Base-by-base conservation (phyloP, 257 asterid genomes). In the Capsicum pubescens region DNA sequence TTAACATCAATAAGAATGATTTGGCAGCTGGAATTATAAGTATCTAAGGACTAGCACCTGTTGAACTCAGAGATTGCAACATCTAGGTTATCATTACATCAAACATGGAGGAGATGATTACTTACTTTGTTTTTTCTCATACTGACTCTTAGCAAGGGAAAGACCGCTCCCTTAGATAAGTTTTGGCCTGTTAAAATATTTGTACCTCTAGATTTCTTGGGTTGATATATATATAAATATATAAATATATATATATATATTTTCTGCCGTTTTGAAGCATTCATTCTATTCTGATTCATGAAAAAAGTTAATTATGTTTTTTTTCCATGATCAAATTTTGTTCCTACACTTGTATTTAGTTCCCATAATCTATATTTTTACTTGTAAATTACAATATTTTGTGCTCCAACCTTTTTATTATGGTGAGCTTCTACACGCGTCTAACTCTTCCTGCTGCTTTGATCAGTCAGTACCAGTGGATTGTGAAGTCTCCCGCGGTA, bases 391-490 rank as follows among this genome's bases (percentile, higher is more conserved):
- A 66, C 48, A 32, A 66, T 48, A 68, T 42, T 83, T 64, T 66
- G 12, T 87, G 36, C 55, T 57, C 87, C 52, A 83, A 16, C 82
- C n/a, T 80, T 16, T 86, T 52, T 54, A 50, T 39, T 46, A 48
- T 39, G 55, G 17, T 77, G 54, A 84, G 87, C 81, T 21, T 85
- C 39, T 83, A 81, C 55, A 63, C 79, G 70, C 60, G 83, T 70
- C 82, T 58, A 48, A 87, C 77, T 78, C 80, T 83, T 71, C 80
- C 86, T 81, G 84, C 77, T 78, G 63, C 87, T 55, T 82, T 88
- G 77, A 87, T 90, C 95, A 97, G 99, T 93, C 98, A 3, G 98
- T 97, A 86, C 99, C 99, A 8, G 99, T 97, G 87, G 99, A 95
- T 85, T 95, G 98, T 89, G 95, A 93, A 88, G 99, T 95, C 61